These are phyloP conservation scores for Castanea sativa DNA, from an alignment of 306 rosid species.

Conservation along the genomic window DNA sequence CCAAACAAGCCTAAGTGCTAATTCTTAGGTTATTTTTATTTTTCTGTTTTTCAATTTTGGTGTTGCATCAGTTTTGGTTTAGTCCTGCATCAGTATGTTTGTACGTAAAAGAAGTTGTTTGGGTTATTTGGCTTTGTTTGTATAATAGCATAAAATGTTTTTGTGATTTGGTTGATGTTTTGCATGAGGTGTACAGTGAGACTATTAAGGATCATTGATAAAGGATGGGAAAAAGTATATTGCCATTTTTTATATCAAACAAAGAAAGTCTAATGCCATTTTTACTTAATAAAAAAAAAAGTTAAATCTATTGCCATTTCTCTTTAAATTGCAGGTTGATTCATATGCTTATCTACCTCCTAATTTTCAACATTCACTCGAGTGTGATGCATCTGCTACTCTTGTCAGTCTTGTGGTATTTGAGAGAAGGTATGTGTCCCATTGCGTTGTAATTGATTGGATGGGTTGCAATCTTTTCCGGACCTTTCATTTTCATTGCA, in stretches of 20 bases:
- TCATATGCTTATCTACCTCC: constrained; percentile 86
- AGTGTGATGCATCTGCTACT: constrained; percentile 55
- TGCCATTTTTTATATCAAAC: not conserved
- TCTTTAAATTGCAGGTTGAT: constrained; percentile 60
- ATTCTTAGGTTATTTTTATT: too few relatives aligned
- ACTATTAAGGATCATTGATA: not conserved
- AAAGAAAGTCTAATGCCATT: not conserved
- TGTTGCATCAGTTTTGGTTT: too few relatives aligned
- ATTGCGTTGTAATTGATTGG: constrained; percentile 4
- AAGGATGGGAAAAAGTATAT: not conserved
- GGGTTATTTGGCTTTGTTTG: not conserved
- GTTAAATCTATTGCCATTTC: constrained; percentile 14
- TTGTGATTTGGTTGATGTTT: not conserved
- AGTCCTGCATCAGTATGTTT: too few relatives aligned
- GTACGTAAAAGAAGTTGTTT: not conserved
- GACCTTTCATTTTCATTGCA: constrained; percentile 8
- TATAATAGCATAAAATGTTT: not conserved
- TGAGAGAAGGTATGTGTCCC: constrained; percentile 71
- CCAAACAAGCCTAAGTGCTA: too few relatives aligned
- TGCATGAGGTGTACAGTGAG: not conserved
- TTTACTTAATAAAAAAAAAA: not conserved
- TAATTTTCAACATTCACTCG: constrained; percentile 61
- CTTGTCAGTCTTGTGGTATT: constrained; percentile 43
- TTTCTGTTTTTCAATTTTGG: too few relatives aligned
- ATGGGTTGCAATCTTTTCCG: constrained; percentile 1